Evolutionary conservation across 371 early-diverging fungal species (phyloP).

Genomic region (Mucor saturninus): DNA sequence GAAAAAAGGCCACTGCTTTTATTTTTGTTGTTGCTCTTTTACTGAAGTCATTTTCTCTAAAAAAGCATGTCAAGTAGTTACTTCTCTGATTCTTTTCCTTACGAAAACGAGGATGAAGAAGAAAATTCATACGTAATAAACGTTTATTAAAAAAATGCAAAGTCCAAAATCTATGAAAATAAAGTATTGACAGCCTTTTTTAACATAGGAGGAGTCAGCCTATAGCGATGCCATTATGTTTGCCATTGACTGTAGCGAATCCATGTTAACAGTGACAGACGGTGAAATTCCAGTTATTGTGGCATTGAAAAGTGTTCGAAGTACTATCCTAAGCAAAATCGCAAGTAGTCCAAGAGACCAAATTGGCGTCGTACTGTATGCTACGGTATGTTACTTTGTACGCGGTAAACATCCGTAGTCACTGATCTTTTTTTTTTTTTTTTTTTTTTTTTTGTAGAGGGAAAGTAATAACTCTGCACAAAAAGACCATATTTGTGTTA

Average conservation of each 20-base stretch:
- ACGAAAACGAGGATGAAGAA: neutral
- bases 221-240: slow-evolving; percentile 64
- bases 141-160: neutral
- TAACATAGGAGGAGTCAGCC: slow-evolving; percentile 14
- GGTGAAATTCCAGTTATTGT: slow-evolving; percentile 54
- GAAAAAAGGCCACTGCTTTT: too few species aligned
- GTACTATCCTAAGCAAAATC: slow-evolving; percentile 60
- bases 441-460: slow-evolving; percentile 22
- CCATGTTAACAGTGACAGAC: slow-evolving; percentile 55
- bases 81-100: neutral
- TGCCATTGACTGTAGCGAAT: slow-evolving; percentile 66
- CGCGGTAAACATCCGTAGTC: neutral
- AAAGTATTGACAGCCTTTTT: neutral
- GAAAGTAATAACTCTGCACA: slow-evolving; percentile 49
- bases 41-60: neutral
- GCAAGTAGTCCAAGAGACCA: slow-evolving; percentile 61
- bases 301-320: slow-evolving; percentile 52
- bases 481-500: slow-evolving; percentile 62
- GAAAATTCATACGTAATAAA: neutral
- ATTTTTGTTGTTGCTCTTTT: too few species aligned
- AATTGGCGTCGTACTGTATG: slow-evolving; percentile 68
- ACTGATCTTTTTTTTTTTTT: neutral
- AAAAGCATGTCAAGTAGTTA: slow-evolving; percentile 2
- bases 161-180: neutral
- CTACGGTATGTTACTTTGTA: slow-evolving; percentile 54